phyloP scores from a whole-genome alignment of 352 stramenopile genomes.

The Phytophthora ramorum region DNA sequence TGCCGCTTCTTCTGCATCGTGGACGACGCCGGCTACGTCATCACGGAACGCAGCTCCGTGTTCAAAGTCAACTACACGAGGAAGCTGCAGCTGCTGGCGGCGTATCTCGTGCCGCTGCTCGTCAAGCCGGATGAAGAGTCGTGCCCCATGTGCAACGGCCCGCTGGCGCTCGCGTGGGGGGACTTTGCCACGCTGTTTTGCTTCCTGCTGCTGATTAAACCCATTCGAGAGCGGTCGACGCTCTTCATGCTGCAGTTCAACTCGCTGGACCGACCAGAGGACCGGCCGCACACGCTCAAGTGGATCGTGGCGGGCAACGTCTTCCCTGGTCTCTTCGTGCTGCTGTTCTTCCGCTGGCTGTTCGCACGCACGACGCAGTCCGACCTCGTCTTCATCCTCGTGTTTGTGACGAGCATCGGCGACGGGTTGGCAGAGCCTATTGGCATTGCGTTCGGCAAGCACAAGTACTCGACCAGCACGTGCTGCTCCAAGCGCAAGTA shows the following conservation, averaged over 20 bases:
- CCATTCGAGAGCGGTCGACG: slow-evolving; percentile 76
- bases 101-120: slow-evolving; percentile 82
- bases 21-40: slow-evolving; percentile 85
- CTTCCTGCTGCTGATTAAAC: slow-evolving; percentile 87
- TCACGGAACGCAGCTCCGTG: slow-evolving; percentile 78
- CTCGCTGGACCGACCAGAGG: slow-evolving; percentile 83
- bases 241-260: slow-evolving; percentile 92
- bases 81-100: slow-evolving; percentile 81
- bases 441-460: slow-evolving; percentile 79
- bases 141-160: slow-evolving; percentile 53
- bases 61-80: slow-evolving; percentile 92
- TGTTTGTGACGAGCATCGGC: slow-evolving; percentile 87
- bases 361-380: slow-evolving; percentile 79
- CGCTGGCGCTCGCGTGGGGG: slow-evolving; percentile 76
- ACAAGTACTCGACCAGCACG: slow-evolving; percentile 85
- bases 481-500: slow-evolving; percentile 86
- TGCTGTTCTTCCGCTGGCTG: slow-evolving; percentile 90
- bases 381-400: slow-evolving; percentile 82
- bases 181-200: slow-evolving; percentile 85
- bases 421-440: slow-evolving; percentile 81
- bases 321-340: slow-evolving; percentile 80
- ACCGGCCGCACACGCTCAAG: slow-evolving; percentile 78
- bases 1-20: slow-evolving; percentile 87
- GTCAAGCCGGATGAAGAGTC: slow-evolving; percentile 64
- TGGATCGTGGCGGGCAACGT: slow-evolving; percentile 87